Conservation (phyloP, 768 basidiomycete species). For the Kwoniella sp. region DNA sequence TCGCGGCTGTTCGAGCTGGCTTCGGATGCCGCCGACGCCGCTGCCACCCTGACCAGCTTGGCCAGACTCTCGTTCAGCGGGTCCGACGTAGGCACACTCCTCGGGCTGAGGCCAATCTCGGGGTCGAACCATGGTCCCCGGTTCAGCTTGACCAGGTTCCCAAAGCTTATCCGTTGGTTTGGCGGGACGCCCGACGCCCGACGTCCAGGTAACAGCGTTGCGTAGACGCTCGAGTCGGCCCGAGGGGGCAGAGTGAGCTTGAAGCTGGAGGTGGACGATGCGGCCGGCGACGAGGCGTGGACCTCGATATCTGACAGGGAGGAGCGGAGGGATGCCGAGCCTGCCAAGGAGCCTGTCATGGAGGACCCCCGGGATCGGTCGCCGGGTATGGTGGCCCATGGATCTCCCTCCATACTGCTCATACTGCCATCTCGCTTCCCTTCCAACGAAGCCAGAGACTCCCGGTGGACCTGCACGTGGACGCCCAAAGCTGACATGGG, state of each 20-base stretch:
- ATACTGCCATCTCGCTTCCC: no score
- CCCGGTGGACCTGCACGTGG: no score
- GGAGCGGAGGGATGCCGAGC: no score
- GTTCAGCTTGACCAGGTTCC: conserved; percentile 2
- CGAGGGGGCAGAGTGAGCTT: not conserved
- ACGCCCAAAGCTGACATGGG: no score
- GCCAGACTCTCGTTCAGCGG: not conserved
- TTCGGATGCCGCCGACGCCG: no score
- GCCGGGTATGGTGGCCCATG: no score
- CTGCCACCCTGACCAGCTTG: no score
- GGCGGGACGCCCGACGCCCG: not conserved
- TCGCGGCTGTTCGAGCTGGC: no score
- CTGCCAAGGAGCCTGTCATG: no score
- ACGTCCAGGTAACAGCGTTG: conserved; percentile 4
- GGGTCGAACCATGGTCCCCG: conserved; percentile 10
- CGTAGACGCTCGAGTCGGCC: not conserved
- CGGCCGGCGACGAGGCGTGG: not conserved
- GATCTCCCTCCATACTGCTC: not conserved
- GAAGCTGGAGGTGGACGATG: not conserved
- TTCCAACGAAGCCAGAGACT: no score
- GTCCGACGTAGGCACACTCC: not conserved
- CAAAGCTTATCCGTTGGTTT: not conserved
- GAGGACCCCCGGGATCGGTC: no score
- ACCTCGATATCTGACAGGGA: no score
- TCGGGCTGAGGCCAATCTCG: conserved; percentile 7